Evolutionary conservation across 2,329 filamentous ascomycete species (phyloP), one percentile per base, ranked within the genome.

Genomic region (Stachybotrys elegans): DNA sequence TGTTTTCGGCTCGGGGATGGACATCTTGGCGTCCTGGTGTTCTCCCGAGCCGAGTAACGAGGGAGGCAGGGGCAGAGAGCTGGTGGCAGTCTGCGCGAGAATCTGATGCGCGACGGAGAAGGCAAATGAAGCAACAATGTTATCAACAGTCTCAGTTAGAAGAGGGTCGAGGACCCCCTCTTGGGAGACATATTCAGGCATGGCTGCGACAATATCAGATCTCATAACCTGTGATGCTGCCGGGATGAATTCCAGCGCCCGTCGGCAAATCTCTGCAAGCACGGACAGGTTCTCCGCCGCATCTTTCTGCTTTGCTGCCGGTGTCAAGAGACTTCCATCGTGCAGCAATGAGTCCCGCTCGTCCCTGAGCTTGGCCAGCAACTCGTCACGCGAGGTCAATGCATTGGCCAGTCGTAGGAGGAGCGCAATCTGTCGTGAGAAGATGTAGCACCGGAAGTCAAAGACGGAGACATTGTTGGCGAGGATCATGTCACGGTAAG

Each of bases 391-490:
- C 0, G 79, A 79, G 2, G 78, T 81, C 63, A 68, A 78, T 0
- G 79, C 79, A 57, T 92, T 93, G n/a, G 87, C 90, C 1, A 95
- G 76, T 5, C 91, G 80, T 12, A 95, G 73, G 2, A 97, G 73
- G 1, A 98, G 68, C 3, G 86, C 79, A 49, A 95, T 81, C 57
- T 98, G 92, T 20, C 93, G 80, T 4, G 89, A 83, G 62, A 97
- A 98, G 12, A 98, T 83, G 61, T 98, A 98, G 54, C 86, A 88
- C 40, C 88, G 78, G 61, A 98, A 97, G 63, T 98, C 93, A 59
- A 97, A 96, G 3, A 95, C 75, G 0, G 93, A 98, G 27, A 98
- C 94, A 52, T 95, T 88, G 68, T 94, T 98, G 13, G 88, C 85
- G 31, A 98, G 72, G 40, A 98, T 98, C 56, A 95, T 81, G 45